Evolutionary conservation across 176 grass and related monocot genomes (phyloP).

Genomic region (Eleusine coracana): DNA sequence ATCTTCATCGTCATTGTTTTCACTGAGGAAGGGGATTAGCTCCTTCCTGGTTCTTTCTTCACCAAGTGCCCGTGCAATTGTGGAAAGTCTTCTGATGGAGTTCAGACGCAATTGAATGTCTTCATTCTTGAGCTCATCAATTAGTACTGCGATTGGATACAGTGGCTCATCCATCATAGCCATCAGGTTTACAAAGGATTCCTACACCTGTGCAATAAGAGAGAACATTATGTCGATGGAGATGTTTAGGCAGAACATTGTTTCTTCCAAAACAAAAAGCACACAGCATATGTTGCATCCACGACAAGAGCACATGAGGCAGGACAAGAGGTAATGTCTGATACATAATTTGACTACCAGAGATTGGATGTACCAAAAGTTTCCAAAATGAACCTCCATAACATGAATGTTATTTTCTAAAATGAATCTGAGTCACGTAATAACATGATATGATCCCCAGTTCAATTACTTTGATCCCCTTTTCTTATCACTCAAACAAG

Average conservation of each 20-base stretch:
- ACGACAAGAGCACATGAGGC: background rate
- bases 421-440: background rate
- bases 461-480: no score
- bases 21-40: slow-evolving; percentile 91
- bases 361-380: background rate
- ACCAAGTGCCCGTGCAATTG: slow-evolving; percentile 87
- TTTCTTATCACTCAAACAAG: background rate
- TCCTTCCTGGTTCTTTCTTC: slow-evolving; percentile 96
- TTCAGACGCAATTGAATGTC: slow-evolving; percentile 92
- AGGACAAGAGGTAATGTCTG: background rate
- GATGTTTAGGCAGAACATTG: background rate
- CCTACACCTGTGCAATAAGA: slow-evolving; percentile 32
- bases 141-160: slow-evolving; percentile 89
- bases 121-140: slow-evolving; percentile 97
- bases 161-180: slow-evolving; percentile 84
- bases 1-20: slow-evolving; percentile 98
- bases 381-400: background rate
- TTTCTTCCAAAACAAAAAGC: background rate
- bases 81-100: slow-evolving; percentile 88
- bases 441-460: background rate
- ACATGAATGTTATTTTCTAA: no score
- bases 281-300: background rate
- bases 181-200: slow-evolving; percentile 47
- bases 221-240: slow-evolving; percentile 2
- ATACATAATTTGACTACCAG: background rate